phyloP scores from a whole-genome alignment of 805 yeast genomes.

The Nakazawaea populi region DNA sequence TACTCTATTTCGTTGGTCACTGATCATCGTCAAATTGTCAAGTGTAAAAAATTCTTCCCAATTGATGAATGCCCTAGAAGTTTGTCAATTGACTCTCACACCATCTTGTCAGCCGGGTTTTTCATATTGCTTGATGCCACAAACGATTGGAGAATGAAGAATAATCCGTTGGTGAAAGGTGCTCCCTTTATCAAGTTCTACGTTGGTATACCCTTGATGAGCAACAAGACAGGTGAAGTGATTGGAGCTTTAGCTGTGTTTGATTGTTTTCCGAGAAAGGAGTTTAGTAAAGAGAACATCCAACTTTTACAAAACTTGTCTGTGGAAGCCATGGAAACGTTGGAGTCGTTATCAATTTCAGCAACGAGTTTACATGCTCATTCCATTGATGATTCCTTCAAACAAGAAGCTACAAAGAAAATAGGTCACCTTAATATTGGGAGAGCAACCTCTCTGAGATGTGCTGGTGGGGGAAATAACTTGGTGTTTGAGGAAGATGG shows the following conservation, averaged over 20 bases:
- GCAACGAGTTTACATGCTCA: neutral
- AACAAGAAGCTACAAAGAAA: neutral
- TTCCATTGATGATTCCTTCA: conserved; percentile 6
- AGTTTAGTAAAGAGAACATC: conserved; percentile 30
- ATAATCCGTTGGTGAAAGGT: conserved; percentile 60
- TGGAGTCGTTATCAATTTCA: conserved; percentile 27
- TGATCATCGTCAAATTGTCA: conserved; percentile 39
- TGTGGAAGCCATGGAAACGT: conserved; percentile 33
- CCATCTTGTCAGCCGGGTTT: conserved; percentile 51
- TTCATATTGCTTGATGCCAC: conserved; percentile 55
- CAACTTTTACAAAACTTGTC: conserved; percentile 31
- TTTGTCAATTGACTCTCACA: conserved; percentile 63
- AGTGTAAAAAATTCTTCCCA: conserved; percentile 41
- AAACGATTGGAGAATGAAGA: conserved; percentile 62
- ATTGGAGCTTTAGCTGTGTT: conserved; percentile 59
- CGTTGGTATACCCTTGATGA: conserved; percentile 55
- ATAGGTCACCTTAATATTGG: conserved; percentile 35
- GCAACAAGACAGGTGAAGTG: conserved; percentile 28
- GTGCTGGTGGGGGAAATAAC: conserved; percentile 21
- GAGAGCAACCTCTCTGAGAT: conserved; percentile 47
- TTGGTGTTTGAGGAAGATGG: conserved; percentile 59
- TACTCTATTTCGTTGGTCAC: conserved; percentile 56
- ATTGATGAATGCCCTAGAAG: conserved; percentile 46
- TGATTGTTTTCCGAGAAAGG: conserved; percentile 37
- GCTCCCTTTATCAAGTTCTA: conserved; percentile 57